Evolutionary conservation across 345 rosid species (phyloP), one percentile per base, ranked within the genome.

Genomic region (Bruguiera gymnorhiza): DNA sequence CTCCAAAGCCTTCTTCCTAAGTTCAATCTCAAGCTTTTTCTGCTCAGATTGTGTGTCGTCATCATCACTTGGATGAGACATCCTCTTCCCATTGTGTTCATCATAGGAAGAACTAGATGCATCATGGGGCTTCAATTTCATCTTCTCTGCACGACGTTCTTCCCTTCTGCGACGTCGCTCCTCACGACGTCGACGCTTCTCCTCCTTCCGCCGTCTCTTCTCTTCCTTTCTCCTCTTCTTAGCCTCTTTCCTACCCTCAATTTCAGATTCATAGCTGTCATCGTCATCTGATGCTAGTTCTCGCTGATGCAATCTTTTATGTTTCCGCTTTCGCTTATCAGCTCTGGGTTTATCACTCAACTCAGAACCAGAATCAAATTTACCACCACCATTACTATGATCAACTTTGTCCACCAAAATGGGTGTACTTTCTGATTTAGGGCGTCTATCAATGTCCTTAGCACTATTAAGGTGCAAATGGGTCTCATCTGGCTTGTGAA

Each of bases 1-100:
- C 77, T 96, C 98, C 0, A 96, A 84, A 57, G 99, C 99, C 85
- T 88, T 92, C 85, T 88, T 83, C 83, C 97, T 83, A 73, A 96
- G 60, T 84, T 96, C 98, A 68, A 90, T 85, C 85, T 96, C 99
- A 68, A 96, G 98, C 78, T 80, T 82, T 82, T 83, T 89, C 80
- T 87, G 92, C 72, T 89, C 87, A 34, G 84, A 66, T 39, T 81
- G 83, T 62, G 76, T 66, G 70, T 75, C 86, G 51, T 83, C 89
- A 36, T 73, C 78, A 36, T 75, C 80, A 66, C 76, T 83, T 11
- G 65, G 71, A 82, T 9, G 79, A 31, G 70, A 71, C 62, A 68
- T 73, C 66, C 69, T 75, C 67, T 68, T 79, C 51, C 64, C 55
- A 10, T 29, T 76, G 52, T 60, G 76, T 70, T 84, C 92, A 58